phyloP scores from a whole-genome alignment of 345 rosid species.

The Dipteronia sinensis region DNA sequence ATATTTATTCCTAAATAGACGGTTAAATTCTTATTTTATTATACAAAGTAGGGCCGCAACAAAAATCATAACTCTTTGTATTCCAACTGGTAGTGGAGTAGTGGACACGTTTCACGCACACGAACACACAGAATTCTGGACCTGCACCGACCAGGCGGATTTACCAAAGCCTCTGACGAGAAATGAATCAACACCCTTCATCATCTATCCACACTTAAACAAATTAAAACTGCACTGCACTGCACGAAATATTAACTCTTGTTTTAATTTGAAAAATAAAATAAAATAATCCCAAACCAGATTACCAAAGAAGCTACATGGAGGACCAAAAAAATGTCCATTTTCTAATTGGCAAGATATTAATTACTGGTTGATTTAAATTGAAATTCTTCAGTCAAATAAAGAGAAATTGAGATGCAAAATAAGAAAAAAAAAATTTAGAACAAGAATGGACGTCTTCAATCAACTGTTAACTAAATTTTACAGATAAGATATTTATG shows the following conservation, averaged over 20 bases:
- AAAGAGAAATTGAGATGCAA: not conserved
- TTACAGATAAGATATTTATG: not conserved
- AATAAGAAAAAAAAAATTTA: no score
- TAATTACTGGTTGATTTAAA: not conserved
- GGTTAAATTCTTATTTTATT: not conserved
- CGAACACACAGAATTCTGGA: not conserved
- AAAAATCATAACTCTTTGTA: not conserved
- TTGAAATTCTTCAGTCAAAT: not conserved
- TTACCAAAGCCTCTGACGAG: constrained; percentile 24
- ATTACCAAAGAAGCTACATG: not conserved
- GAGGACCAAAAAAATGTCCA: not conserved
- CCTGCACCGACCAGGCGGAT: constrained; percentile 23
- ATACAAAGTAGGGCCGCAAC: not conserved
- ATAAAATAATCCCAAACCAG: no score
- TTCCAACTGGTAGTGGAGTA: not conserved
- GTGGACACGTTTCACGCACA: not conserved
- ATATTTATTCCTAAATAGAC: not conserved
- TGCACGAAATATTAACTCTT: not conserved
- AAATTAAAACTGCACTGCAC: not conserved
- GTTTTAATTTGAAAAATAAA: not conserved
- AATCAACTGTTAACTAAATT: constrained; percentile 9
- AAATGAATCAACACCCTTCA: not conserved
- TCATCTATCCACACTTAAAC: constrained; percentile 6
- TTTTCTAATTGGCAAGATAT: not conserved
- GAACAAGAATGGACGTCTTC: not conserved